Evolutionary conservation across 169 alveolate genomes (phyloP), one percentile per base, ranked within the genome.

Genomic region (Cryptosporidium bovis): DNA sequence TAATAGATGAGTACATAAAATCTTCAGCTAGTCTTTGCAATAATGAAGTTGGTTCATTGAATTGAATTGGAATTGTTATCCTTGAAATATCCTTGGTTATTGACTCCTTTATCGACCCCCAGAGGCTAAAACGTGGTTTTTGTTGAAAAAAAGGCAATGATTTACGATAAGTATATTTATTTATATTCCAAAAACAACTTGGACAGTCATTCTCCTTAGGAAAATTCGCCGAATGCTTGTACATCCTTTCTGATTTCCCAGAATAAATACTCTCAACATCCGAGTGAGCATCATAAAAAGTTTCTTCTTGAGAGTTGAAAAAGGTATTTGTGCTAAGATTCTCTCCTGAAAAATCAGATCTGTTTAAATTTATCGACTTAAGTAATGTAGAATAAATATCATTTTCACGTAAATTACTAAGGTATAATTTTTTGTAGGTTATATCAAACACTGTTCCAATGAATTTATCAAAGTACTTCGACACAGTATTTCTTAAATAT

Each of bases 61-160:
- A 94, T 65, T 92, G 95, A 46, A 97, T 97, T 2, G 99, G 99
- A 91, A 98, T 96, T 31, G 98, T 93, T 64, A 98, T 94, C 65
- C 97, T 95, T 31, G 98, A 93, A 24, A 98, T 91, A 85, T 98
- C 99, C 91, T 97, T 96, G 18, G 99, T 99, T 40, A 98, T 95
- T 46, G 96, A 94, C 71, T 97, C 99, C 93, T 97, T 97, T 66
- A 97, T 84, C 31, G 97, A 94, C 7, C 97, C 93, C 99, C 99
- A 97, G 44, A 97, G 82, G 40, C 48, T 77, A 44, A 77, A 77
- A 13, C 87, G 69, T 77, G 87, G 87, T 36, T 60, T 77, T 60
- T 60, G 69, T 60, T 77, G 87, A 12, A 60, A 3, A 29, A 20
- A 77, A 1, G 87, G 87, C 12, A 77, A 60, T 3, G 71, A 20